These are phyloP conservation scores for Metarhizium rileyi DNA, from an alignment of 2,329 filamentous ascomycete genomes.

Conservation along the genomic window DNA sequence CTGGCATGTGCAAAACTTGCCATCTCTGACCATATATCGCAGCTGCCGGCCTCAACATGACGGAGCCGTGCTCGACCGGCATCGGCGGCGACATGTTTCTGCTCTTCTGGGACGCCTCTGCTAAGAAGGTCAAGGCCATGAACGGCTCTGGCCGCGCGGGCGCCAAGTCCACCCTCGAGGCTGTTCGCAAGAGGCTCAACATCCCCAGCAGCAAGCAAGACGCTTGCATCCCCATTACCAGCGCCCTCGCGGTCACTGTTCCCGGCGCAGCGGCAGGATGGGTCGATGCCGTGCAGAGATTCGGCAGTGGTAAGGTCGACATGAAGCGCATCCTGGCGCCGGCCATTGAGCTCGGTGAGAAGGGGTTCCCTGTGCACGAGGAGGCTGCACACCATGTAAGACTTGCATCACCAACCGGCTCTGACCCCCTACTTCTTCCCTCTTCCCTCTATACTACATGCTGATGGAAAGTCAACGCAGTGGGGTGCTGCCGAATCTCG, in stretches of 20 bases:
- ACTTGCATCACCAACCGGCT: background rate
- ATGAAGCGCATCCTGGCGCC: conserved; percentile 71
- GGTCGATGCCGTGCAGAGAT: conserved; percentile 79
- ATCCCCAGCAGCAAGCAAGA: conserved; percentile 42
- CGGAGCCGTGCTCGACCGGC: conserved; percentile 84
- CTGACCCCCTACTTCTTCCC: too few species aligned
- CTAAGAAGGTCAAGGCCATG: conserved; percentile 71
- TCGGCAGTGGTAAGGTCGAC: conserved; percentile 77
- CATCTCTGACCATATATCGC: background rate
- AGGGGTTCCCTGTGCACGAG: conserved; percentile 84
- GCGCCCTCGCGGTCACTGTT: conserved; percentile 73
- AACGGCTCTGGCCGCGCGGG: conserved; percentile 90
- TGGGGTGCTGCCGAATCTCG: conserved; percentile 58
- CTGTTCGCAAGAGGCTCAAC: conserved; percentile 59
- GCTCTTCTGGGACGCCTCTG: conserved; percentile 78
- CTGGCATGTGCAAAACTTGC: background rate
- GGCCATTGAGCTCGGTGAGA: conserved; percentile 76
- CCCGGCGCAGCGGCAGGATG: conserved; percentile 90
- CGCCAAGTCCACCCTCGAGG: conserved; percentile 56
- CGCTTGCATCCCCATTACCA: conserved; percentile 60
- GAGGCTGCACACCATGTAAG: conserved; percentile 59
- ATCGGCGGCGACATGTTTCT: conserved; percentile 98
- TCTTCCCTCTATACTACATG: too few species aligned
- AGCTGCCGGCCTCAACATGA: conserved; percentile 89
- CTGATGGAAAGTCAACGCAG: conserved; percentile 29